Base-by-base conservation (phyloP, 1,284 basidiomycete species). In the Afroboletus lepidellus region DNA sequence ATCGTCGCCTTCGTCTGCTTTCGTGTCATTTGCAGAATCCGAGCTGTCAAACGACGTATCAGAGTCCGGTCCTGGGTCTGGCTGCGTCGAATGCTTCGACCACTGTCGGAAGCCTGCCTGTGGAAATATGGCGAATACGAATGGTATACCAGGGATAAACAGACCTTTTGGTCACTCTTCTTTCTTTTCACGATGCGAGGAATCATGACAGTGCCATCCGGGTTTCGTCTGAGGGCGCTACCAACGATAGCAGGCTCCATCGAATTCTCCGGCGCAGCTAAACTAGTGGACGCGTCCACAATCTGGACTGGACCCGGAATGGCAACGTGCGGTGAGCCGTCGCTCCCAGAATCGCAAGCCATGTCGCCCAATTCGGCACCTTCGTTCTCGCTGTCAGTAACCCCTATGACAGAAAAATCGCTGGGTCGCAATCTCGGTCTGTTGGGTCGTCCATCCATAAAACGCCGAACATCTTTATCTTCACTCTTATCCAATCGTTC, bases 31-130 rank as follows among this genome's bases (percentile, higher is more conserved):
- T 8, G 74, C 82, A 20, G 86, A 90, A 65, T 88, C 85, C 4
- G 88, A 90, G 61, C 86, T 89, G 65, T 89, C 83, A 55, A 87
- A 91, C 0, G 87, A 87, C 3, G 77, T 74, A 49, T 87, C 84
- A 5, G 83, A 84, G 12, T 76, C 73, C 8, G 62, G 59, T 1
- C 66, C 60, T 5, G 56, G 42, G 8, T 52, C 47, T 32, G 58
- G 56, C 33, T 53, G 59, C 23, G 53, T 57, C 55, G 56, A 32
- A 38, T 37, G 58, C 23, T 55, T 60, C 48, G 77, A 72, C 80
- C 79, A 78, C 45, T 65, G 70, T 46, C 65, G 66, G 60, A 75
- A 77, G 43, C 55, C 55, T 45, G 63, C 64, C 73, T 75, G 23
- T n/a, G 29, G 8, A 30, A 50, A 55, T 18, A 38, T 50, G 52